Evolutionary conservation across 1,284 basidiomycete genomes (phyloP).

Genomic region (Moesziomyces globuligerus): DNA sequence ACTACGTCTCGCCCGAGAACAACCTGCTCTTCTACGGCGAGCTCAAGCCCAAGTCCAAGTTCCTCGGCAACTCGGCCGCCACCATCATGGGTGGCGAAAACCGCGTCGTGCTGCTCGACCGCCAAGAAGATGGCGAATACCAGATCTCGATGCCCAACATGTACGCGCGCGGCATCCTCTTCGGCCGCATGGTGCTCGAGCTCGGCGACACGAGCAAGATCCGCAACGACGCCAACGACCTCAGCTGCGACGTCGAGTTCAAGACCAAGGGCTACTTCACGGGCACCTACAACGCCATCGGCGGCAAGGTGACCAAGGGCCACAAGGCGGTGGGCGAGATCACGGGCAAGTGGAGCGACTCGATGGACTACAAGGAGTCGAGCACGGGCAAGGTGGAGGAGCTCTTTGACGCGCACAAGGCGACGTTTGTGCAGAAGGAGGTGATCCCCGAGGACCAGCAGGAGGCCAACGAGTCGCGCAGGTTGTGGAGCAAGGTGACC

Average conservation of each 20-base stretch:
- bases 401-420: slow-evolving; percentile 83
- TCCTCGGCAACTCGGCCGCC: slow-evolving; percentile 80
- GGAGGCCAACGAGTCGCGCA: slow-evolving; percentile 84
- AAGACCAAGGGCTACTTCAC: slow-evolving; percentile 99
- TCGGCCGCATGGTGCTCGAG: slow-evolving; percentile 98
- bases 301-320: slow-evolving; percentile 81
- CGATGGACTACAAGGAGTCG: slow-evolving; percentile 83
- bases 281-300: slow-evolving; percentile 91
- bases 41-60: slow-evolving; percentile 92
- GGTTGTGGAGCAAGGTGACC: slow-evolving; percentile 85
- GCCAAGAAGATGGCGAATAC: slow-evolving; percentile 63
- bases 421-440: slow-evolving; percentile 81
- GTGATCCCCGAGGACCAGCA: slow-evolving; percentile 87
- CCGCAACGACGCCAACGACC: slow-evolving; percentile 80
- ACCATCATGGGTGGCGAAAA: slow-evolving; percentile 91
- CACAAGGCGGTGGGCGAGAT: slow-evolving; percentile 83
- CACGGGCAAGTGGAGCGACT: slow-evolving; percentile 87
- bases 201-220: slow-evolving; percentile 90
- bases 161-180: slow-evolving; percentile 94
- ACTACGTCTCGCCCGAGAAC: slow-evolving; percentile 94
- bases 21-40: slow-evolving; percentile 83
- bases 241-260: slow-evolving; percentile 89
- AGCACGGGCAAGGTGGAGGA: slow-evolving; percentile 75
- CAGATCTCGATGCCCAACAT: slow-evolving; percentile 66
- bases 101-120: slow-evolving; percentile 60